Base-by-base conservation (phyloP, 2,329 filamentous ascomycete species). In the Cercospora sojina region DNA sequence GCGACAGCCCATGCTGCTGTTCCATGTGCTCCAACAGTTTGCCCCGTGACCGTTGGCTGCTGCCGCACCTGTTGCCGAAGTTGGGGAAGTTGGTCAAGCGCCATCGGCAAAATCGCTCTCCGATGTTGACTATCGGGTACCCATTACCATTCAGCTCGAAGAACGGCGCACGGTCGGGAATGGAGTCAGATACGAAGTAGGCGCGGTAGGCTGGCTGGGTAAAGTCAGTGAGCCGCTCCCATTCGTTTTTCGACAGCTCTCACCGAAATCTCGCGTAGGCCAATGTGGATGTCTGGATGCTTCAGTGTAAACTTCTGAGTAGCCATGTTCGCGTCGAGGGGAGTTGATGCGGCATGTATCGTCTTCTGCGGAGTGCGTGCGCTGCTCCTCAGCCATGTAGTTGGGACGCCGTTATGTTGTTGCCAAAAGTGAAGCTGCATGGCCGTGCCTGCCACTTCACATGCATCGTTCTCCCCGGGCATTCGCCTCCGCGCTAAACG, bases 61-160 rank as follows among this genome's bases (percentile, higher is more conserved):
- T 27, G 23, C 57, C 57, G n/a, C n/a, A n/a, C n/a, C n/a, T n/a
- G n/a, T n/a, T n/a, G n/a, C n/a, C n/a, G n/a, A n/a, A n/a, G n/a
- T n/a, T n/a, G n/a, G n/a, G n/a, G n/a, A n/a, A n/a, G n/a, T n/a
- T n/a, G n/a, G n/a, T n/a, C n/a, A n/a, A n/a, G n/a, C 38, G 27
- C 7, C 56, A 38, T 32, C 62, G 62, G 13, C 62, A 64, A 6
- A 49, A 64, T 35, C 62, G 53, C 35, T 64, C 62, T 5, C 51
- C 62, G n/a, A 64, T 64, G 25, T 64, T 38, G 25, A 64, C 23
- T 3, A 53, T 10, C 6, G 62, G 62, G 32, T 64, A 64, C 1
- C 56, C 62, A n/a, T 59, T 64, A n/a, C n/a, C n/a, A n/a, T n/a
- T n/a, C 27, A 64, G 53, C 8, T 59, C 38, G 6, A 51, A 57